These are phyloP conservation scores for Vitis cinerea DNA, from an alignment of 164 flowering plant genomes.

Conservation along the genomic window DNA sequence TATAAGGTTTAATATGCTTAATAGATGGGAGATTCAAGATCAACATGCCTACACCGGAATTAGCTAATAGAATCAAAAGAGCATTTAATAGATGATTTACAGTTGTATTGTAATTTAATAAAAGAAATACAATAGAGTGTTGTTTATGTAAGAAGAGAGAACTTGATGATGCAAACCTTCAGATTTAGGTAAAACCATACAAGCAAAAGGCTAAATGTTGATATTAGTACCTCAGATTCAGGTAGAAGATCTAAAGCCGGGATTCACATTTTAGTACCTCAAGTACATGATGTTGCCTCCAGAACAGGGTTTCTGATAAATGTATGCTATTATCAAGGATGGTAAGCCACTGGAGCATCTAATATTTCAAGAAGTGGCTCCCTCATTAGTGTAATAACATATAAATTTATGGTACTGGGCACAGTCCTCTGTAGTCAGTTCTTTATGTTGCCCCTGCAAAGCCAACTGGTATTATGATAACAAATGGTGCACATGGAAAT, in stretches of 20 bases:
- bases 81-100: too few relatives aligned
- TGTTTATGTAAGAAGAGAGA: too few relatives aligned
- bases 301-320: background rate
- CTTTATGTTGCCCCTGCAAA: background rate
- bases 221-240: background rate
- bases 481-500: background rate
- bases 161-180: too few relatives aligned
- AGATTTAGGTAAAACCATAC: background rate
- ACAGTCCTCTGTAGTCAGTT: background rate
- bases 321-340: background rate
- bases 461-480: background rate
- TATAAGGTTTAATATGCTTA: too few relatives aligned
- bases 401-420: background rate
- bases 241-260: background rate
- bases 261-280: conserved; percentile 2
- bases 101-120: too few relatives aligned
- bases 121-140: too few relatives aligned
- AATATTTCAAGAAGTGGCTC: background rate
- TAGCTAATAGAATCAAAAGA: too few relatives aligned
- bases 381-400: background rate
- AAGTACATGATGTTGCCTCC: background rate
- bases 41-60: too few relatives aligned
- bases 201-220: background rate
- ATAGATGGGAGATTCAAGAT: too few relatives aligned
- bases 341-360: background rate